phyloP scores from a whole-genome alignment of 768 basidiomycete species.

The Mycena kentingensis region DNA sequence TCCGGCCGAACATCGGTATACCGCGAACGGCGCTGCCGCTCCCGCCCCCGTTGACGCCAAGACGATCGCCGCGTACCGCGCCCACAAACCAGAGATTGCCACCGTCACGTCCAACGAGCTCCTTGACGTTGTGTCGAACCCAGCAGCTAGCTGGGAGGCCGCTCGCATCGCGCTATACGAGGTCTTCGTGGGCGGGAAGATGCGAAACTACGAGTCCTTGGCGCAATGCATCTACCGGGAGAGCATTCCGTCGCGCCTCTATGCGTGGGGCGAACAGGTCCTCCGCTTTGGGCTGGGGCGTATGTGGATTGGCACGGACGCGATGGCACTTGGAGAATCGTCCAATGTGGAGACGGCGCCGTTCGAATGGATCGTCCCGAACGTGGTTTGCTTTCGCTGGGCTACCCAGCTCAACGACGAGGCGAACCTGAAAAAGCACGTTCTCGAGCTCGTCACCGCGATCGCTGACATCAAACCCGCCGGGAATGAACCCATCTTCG shows the following conservation, averaged over 20 bases:
- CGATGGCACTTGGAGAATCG: not conserved
- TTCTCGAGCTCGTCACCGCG: slow-evolving; percentile 12
- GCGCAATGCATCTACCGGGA: not conserved
- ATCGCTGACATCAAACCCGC: not conserved
- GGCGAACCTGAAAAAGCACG: slow-evolving; percentile 9
- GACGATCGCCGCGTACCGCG: no score
- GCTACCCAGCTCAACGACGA: slow-evolving; percentile 27
- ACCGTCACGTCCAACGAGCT: no score
- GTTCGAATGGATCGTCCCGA: not conserved
- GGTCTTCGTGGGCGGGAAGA: slow-evolving; percentile 14
- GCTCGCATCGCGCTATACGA: slow-evolving; percentile 21
- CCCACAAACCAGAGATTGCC: no score
- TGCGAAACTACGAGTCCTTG: not conserved
- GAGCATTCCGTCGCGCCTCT: not conserved
- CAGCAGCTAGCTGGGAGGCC: slow-evolving; percentile 6
- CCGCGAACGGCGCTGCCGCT: no score
- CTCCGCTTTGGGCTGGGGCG: not conserved
- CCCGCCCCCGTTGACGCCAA: no score
- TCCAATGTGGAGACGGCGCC: no score
- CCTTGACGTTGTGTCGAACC: slow-evolving; percentile 6
- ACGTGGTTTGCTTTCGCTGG: slow-evolving; percentile 13
- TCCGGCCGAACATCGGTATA: no score
- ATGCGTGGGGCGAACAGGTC: not conserved
- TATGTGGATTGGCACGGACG: no score
- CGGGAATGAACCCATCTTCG: not conserved